Base-by-base conservation (phyloP, 495 filamentous ascomycete genomes). In the Trichoderma gamsii region DNA sequence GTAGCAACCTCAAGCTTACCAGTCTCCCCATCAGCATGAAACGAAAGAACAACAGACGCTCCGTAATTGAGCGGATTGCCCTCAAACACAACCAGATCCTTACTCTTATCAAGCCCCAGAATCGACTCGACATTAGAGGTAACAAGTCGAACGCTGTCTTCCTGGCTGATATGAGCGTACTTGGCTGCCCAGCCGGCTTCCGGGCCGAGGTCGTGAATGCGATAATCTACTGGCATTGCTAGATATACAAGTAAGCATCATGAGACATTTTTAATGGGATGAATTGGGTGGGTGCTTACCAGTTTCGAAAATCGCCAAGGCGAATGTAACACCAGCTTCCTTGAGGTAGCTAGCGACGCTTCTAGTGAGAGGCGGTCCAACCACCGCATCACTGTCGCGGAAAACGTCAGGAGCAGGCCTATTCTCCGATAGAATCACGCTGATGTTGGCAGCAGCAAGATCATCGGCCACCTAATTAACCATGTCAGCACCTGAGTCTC, bases 21-120 rank as follows among this genome's bases (percentile, higher is more conserved):
- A 21, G 32, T 63, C 49, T 41, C 74, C 25, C 64, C 56, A 32
- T 61, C 67, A 8, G 66, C 72, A 35, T 74, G 71, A 52, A 80
- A 73, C 32, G 73, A 72, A 41, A 80, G 46, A 7, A 76, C 77
- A 15, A 79, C 76, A 51, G 72, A 74, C 13, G 73, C 75, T 1
- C 78, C 79, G 51, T 73, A 78, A 27, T 76, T 69, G n/a, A 80
- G 72, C 2, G 79, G 79, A 69, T 76, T 73, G 18, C 79, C 78
- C 72, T 80, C 77, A 51, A 72, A 80, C 23, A 79, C 52, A 27
- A 80, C 79, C 41, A 79, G 73, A 63, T 80, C 77, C 59, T 61
- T 71, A 63, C 72, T 73, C 18, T 61, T 68, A 38, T 72, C 66
- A 59, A 79, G 70, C n/a, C 66, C 67, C 38, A 79, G 68, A 18